These are phyloP conservation scores for Taphrina sp. DNA, from an alignment of 1,139 yeast species.

Conservation along the genomic window DNA sequence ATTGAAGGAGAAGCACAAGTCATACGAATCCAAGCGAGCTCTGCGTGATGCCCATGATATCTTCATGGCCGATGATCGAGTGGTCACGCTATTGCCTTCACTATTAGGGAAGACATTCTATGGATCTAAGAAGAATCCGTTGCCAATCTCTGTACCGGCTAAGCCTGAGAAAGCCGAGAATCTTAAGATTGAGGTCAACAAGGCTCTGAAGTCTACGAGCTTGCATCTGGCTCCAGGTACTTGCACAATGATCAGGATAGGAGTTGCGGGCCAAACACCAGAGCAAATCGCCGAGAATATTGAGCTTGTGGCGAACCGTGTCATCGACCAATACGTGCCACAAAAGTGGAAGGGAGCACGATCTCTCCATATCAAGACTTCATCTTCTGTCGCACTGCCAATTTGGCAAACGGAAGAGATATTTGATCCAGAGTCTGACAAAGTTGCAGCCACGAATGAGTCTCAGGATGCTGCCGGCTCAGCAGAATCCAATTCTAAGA, in stretches of 20 bases:
- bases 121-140: conserved; percentile 62
- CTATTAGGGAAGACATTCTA: conserved; percentile 78
- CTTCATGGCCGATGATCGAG: conserved; percentile 79
- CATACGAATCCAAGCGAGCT: conserved; percentile 48
- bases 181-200: conserved; percentile 51
- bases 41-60: conserved; percentile 53
- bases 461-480: conserved; percentile 41
- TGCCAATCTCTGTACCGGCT: conserved; percentile 58
- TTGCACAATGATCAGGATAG: conserved; percentile 64
- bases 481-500: conserved; percentile 44
- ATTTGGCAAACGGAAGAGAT: conserved; percentile 66
- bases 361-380: conserved; percentile 66
- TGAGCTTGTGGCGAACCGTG: conserved; percentile 54
- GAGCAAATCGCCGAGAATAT: conserved; percentile 55
- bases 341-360: conserved; percentile 52
- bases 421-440: conserved; percentile 49
- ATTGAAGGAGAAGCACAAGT: conserved; percentile 49
- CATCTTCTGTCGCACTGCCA: conserved; percentile 78
- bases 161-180: conserved; percentile 39
- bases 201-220: conserved; percentile 58
- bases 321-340: conserved; percentile 47
- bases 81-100: conserved; percentile 76
- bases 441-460: conserved; percentile 40
- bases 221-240: conserved; percentile 75
- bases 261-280: conserved; percentile 52